These are phyloP conservation scores for Serendipita sp. DNA, from an alignment of 1,284 basidiomycete genomes.

Conservation along the genomic window DNA sequence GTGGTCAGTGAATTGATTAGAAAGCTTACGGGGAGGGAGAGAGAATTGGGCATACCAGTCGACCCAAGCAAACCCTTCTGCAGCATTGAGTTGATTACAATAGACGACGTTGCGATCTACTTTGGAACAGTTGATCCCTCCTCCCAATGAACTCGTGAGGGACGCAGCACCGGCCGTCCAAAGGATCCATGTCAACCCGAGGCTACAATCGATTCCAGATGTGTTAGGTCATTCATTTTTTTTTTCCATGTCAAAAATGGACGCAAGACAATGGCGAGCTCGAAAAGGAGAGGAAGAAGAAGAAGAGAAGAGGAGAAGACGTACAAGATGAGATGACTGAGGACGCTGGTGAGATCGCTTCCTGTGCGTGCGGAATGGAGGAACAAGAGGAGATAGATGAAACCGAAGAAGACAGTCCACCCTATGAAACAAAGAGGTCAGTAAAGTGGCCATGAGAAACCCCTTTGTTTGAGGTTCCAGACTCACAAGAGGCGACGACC, in stretches of 20 bases:
- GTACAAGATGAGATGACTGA: conserved; percentile 48
- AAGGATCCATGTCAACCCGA: conserved; percentile 53
- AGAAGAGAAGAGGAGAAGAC: conserved; percentile 18
- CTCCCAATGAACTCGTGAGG: conserved; percentile 48
- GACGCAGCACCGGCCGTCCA: conserved; percentile 56
- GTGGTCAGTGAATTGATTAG: background rate
- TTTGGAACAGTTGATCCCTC: conserved; percentile 47
- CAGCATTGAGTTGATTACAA: conserved; percentile 50
- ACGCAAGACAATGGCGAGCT: conserved; percentile 8
- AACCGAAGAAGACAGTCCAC: conserved; percentile 51
- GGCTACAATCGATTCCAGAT: conserved; percentile 9
- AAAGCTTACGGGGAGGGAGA: background rate
- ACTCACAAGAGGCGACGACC: conserved; percentile 37
- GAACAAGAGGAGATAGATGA: conserved; percentile 41
- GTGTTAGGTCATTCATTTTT: too few relatives aligned
- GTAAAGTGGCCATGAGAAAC: too few relatives aligned
- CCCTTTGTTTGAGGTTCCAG: background rate
- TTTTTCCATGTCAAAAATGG: conserved; percentile 21
- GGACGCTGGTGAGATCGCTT: conserved; percentile 41
- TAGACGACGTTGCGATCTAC: conserved; percentile 33
- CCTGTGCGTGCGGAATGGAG: conserved; percentile 27
- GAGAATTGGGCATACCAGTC: conserved; percentile 32
- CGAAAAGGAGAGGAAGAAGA: background rate
- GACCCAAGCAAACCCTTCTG: conserved; percentile 38
- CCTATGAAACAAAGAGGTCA: conserved; percentile 15